Conservation (phyloP, 352 stramenopile species). For the Globisporangium parvum region DNA sequence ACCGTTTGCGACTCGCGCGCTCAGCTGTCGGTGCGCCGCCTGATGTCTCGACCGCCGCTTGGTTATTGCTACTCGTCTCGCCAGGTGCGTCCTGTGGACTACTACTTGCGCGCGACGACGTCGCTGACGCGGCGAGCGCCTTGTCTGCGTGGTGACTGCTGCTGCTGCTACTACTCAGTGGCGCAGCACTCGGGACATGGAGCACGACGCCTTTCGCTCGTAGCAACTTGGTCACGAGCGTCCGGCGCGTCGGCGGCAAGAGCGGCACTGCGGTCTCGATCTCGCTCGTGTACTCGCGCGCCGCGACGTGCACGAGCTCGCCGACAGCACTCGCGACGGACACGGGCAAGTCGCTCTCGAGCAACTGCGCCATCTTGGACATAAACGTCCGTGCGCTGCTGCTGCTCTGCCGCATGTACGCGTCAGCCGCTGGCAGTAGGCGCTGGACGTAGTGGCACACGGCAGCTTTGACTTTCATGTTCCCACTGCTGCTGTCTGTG, state of each 20-base stretch:
- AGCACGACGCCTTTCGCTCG: conserved; percentile 55
- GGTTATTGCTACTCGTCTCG: conserved; percentile 4
- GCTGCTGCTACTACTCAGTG: background rate
- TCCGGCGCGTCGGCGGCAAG: conserved; percentile 52
- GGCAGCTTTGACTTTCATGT: conserved; percentile 71
- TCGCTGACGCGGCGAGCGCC: conserved; percentile 1
- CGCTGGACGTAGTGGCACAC: conserved; percentile 65
- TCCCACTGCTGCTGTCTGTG: conserved; percentile 44
- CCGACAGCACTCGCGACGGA: conserved; percentile 48
- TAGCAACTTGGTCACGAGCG: conserved; percentile 41
- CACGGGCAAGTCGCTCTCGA: conserved; percentile 57
- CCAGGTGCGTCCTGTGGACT: background rate
- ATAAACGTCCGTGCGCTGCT: conserved; percentile 60
- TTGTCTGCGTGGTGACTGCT: background rate
- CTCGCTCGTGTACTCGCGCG: conserved; percentile 41
- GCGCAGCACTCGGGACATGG: conserved; percentile 13
- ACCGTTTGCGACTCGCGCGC: conserved; percentile 36
- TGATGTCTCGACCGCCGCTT: conserved; percentile 13
- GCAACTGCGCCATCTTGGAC: conserved; percentile 57
- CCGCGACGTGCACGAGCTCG: conserved; percentile 45
- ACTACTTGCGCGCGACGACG: conserved; percentile 16
- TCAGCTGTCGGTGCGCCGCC: conserved; percentile 7
- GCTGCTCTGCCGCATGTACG: conserved; percentile 53
- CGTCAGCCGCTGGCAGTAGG: conserved; percentile 39
- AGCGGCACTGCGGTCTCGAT: conserved; percentile 48